These are phyloP conservation scores for Periconia sp. DNA, from an alignment of 2,329 filamentous ascomycete genomes.

Conservation along the genomic window DNA sequence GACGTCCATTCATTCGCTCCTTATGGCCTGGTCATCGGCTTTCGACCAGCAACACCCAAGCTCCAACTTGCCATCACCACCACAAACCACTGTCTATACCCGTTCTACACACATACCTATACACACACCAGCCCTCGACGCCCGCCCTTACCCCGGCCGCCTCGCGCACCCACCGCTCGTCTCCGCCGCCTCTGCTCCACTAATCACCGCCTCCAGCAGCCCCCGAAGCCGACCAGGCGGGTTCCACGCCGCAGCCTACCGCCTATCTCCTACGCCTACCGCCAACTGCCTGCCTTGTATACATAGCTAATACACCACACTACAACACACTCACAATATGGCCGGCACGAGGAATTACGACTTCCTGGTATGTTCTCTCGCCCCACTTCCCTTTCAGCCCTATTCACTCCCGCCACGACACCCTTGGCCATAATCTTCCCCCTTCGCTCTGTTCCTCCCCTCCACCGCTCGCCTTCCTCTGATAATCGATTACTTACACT, in stretches of 20 bases:
- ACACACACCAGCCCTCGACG: neutral
- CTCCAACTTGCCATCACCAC: neutral
- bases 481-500: slow-evolving; percentile 12
- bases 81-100: neutral
- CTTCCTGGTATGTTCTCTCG: slow-evolving; percentile 74
- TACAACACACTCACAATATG: slow-evolving; percentile 58
- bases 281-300: slow-evolving; percentile 5
- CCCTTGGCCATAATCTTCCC: slow-evolving; percentile 2
- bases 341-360: slow-evolving; percentile 98
- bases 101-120: neutral
- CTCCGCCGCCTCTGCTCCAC: neutral
- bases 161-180: neutral
- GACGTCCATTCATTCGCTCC: slow-evolving; percentile 5
- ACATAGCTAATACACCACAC: neutral
- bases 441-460: slow-evolving; percentile 4
- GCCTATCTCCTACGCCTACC: slow-evolving; percentile 4
- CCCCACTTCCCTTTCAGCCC: neutral
- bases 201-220: neutral
- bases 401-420: neutral
- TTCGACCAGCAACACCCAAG: neutral
- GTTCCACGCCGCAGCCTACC: slow-evolving; percentile 1
- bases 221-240: neutral
- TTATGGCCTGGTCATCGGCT: too few relatives aligned
- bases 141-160: neutral
- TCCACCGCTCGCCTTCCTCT: slow-evolving; percentile 10